Evolutionary conservation across 257 asterid genomes (phyloP), one percentile per base, ranked within the genome.

Genomic region (Echium plantagineum): DNA sequence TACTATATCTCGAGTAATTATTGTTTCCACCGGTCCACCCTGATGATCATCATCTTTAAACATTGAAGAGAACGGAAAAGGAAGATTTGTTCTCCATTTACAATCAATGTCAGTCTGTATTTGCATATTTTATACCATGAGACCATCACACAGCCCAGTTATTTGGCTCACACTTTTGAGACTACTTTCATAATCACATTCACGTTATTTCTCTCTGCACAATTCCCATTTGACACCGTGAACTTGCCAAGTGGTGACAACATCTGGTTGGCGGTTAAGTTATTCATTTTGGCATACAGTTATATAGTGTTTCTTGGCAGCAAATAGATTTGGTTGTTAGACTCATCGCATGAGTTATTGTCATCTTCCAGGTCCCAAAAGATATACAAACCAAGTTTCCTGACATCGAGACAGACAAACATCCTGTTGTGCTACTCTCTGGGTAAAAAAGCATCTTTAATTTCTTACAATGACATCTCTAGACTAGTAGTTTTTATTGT

Each of bases 341-440:
- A 56, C 19, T 22, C 31, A 17, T 9, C 0, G 5, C 38, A 17
- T 21, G 38, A 18, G 31, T 21, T 17, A 56, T 56, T 21, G 38
- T 56, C 35, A 26, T 56, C 47, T 67, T 67, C 63, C 75, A 91
- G 98, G 88, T 88, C 53, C 98, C 98, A 47, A 70, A 79, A 63
- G 85, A 81, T 73, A 81, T 91, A 67, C 80, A 82, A 70, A 75
- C 76, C 63, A 80, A 70, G 60, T 84, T 74, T 71, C 57, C 68
- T 67, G 75, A 84, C 53, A 53, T 72, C 84, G 93, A 85, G 69
- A 74, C 77, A 59, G 97, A 82, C 74, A 77, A 86, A 66, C 97
- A 91, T 81, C 98, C 98, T 20, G 87, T 91, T 75, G 80, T 81
- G 66, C 60, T 77, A 57, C 94, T 91, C 55, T 88, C 82, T 69